Percentiles rank a stretch among this genome's conserved stretches.
Conservation (phyloP, 163 green algal species). For the Scenedesmus sp. region DNA sequence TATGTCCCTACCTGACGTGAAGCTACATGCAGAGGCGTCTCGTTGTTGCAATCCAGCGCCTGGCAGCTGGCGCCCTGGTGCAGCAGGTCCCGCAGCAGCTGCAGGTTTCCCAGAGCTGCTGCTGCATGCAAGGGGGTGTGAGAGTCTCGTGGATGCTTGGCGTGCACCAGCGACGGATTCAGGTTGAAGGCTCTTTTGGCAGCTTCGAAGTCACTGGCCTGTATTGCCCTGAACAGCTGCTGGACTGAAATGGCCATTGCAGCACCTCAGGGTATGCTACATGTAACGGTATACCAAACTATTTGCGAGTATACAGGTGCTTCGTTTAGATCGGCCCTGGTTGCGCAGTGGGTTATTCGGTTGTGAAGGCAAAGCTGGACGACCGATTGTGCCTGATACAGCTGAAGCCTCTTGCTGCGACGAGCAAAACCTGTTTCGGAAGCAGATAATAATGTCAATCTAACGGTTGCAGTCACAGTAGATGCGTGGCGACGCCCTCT, state of each 20-base stretch:
- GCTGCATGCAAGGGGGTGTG: conserved; percentile 38
- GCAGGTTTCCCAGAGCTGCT: conserved; percentile 21
- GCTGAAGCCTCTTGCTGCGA: neutral
- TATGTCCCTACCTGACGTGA: conserved; percentile 15
- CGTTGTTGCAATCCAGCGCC: conserved; percentile 7
- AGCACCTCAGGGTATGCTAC: neutral
- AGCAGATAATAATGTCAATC: neutral
- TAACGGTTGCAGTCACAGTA: neutral
- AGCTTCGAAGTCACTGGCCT: neutral
- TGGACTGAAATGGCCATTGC: neutral
- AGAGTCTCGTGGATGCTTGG: neutral
- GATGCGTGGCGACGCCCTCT: neutral
- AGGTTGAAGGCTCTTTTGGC: conserved; percentile 26
- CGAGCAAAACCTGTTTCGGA: neutral
- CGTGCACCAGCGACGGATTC: conserved; percentile 28
- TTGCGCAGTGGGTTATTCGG: conserved; percentile 8
- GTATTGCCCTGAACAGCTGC: conserved; percentile 32
- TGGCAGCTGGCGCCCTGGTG: conserved; percentile 12
- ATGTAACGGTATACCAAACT: neutral
- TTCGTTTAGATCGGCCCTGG: neutral
- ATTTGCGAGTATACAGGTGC: neutral
- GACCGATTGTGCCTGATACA: neutral
- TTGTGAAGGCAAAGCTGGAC: neutral
- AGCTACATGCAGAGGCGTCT: conserved; percentile 36
- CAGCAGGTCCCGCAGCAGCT: conserved; percentile 39